Base-by-base conservation (phyloP, 306 rosid genomes). In the Leucaena leucocephala region DNA sequence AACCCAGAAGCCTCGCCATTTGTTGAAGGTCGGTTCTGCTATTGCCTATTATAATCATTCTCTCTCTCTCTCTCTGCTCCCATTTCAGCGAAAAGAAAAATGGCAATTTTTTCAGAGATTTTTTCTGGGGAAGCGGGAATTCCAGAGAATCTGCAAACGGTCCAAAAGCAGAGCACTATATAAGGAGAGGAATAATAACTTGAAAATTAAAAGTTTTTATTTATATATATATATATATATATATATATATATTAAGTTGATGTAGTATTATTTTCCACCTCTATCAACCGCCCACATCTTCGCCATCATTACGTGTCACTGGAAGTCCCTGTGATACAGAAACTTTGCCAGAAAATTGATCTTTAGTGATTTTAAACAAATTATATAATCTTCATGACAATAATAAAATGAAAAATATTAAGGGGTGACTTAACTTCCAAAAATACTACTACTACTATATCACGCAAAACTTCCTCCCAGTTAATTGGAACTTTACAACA, bases 21-120 rank as follows among this genome's bases (percentile, higher is more conserved):
- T 55, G 64, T 48, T 62, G 70, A 50, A 84, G 87, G 96, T 88
- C 89, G 90, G 93, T 83, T 80, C 81, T 27, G 27, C 27, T 27
- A 27, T 27, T 27, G 27, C 27, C 27, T 1, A 27, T 27, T 27
- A 27, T 27, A 27, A 27, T 27, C 27, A 27, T 27, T 27, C 27
- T 27, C 27, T 61, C 36, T 64, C 15, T 69, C 50, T 55, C 36
- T 64, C 15, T 69, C 50, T 55, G 46, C 70, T 59, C 71, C 72
- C 64, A 76, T 35, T 80, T 80, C 40, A 68, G 13, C 57, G 81
- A 80, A 78, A 83, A 35, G 63, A 80, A 75, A 83, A 83, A 12
- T 40, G 6, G 11, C 4, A 5, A 82, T 80, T 86, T 59, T 40
- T 77, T 69, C 19, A 52, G 16, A 36, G 76, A 69, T 68, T 63